Evolutionary conservation across 2,329 filamentous ascomycete species (phyloP), one percentile per base, ranked within the genome.

Genomic region (Diaporthe sp.): DNA sequence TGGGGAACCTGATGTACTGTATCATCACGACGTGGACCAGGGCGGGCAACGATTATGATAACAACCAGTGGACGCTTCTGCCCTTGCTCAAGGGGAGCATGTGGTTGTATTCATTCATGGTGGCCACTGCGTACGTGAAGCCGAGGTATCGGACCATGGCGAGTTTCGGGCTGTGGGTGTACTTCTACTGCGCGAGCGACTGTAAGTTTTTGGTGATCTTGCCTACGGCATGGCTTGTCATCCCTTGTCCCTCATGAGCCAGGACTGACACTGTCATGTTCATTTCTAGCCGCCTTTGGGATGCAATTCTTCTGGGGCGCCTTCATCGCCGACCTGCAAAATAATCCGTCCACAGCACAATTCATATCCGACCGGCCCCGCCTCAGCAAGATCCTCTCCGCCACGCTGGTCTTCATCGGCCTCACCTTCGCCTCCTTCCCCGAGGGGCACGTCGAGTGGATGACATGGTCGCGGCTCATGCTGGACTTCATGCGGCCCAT

Each of bases 231-330:
- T 37, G 39, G 39, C 25, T 25, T 37, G 8, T 4, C 22, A 15
- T 49, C 15, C 19, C 7, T 31, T 39, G 1, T 53, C 2, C 25
- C 17, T 19, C 9, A 28, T 15, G 31, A 13, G 1, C 17, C 12
- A 25, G 9, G 4, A 53, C 44, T 53, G 60, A 80, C 80, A 72
- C 79, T 62, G 22, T 4, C 10, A n/a, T 10, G 7, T 15, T 31
- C 22, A 39, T 13, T 22, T 19, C 3, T 65, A 87, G 85, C 85
- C 42, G 83, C 83, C 49, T 90, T 90, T 76, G 88, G 88, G 67
- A 88, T 90, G 83, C 91, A 91, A 81, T 89, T 92, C 80, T 90
- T 91, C 82, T 89, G 88, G 75, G 91, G 91, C 76, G 90, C 90
- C 79, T 89, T 92, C 79, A 85, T 93, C 42, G 88, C 90, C 44